Conservation (phyloP, 2,329 filamentous ascomycete genomes). For the Sclerotinia spermophila region DNA sequence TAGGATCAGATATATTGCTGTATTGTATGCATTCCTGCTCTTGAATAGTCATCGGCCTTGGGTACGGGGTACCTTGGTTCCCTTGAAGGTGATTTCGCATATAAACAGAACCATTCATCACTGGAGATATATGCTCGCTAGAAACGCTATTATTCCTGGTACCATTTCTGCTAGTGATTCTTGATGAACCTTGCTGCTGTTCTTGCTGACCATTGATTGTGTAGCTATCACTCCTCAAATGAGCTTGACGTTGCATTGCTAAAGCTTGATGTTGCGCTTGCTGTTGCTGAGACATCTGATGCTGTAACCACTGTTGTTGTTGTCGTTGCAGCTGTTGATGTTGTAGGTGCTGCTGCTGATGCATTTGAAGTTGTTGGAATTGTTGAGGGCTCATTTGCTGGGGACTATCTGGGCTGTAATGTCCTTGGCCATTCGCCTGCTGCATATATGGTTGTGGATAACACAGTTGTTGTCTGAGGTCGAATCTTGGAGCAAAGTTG, state of each 20-base stretch:
- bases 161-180: conserved; percentile 18
- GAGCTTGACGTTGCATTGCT: conserved; percentile 22
- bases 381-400: conserved; percentile 17
- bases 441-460: conserved; percentile 23
- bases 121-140: neutral
- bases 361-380: conserved; percentile 17
- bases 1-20: conserved; percentile 17
- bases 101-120: neutral
- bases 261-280: conserved; percentile 23
- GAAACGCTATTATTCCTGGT: conserved; percentile 12
- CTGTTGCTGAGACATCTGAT: conserved; percentile 18
- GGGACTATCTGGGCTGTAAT: neutral
- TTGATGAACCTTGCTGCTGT: neutral
- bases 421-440: neutral
- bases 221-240: conserved; percentile 20
- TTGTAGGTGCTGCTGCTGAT: conserved; percentile 18
- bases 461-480: conserved; percentile 18
- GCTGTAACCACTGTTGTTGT: conserved; percentile 16
- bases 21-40: conserved; percentile 38
- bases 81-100: neutral
- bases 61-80: neutral
- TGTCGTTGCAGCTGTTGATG: conserved; percentile 23
- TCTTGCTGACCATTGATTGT: conserved; percentile 18
- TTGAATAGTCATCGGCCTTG: neutral
- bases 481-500: neutral